Percentiles rank a stretch among this genome's conserved stretches.
Conservation (phyloP, 495 filamentous ascomycete species). For the Chaetomium tenue region DNA sequence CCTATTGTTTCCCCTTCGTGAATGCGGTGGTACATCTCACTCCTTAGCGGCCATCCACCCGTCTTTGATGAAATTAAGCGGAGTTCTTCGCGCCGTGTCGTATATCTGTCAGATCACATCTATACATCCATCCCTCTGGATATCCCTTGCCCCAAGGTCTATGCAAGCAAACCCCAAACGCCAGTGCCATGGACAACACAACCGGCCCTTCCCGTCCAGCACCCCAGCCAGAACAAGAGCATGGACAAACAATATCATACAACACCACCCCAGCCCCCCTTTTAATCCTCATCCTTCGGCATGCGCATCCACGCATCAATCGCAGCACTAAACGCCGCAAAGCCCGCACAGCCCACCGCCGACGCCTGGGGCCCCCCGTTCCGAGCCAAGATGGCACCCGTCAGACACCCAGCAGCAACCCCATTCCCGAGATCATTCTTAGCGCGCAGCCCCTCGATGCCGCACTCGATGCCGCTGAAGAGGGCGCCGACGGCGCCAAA, state of each 20-base stretch:
- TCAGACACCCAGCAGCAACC: constrained; percentile 82
- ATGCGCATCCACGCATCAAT: constrained; percentile 89
- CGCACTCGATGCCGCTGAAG: constrained; percentile 91
- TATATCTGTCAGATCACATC: constrained; percentile 12
- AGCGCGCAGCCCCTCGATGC: constrained; percentile 84
- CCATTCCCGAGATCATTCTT: constrained; percentile 94
- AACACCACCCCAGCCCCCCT: neutral
- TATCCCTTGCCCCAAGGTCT: constrained; percentile 13
- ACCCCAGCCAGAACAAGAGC: neutral
- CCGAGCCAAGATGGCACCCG: constrained; percentile 79
- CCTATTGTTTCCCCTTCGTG: neutral
- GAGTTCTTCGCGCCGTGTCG: constrained; percentile 2
- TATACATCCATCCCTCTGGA: constrained; percentile 11
- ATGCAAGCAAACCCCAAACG: constrained; percentile 21
- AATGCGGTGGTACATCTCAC: neutral
- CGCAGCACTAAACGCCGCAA: constrained; percentile 91
- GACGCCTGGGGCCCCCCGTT: constrained; percentile 89
- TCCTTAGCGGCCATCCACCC: neutral
- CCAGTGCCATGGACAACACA: constrained; percentile 21
- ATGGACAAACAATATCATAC: constrained; percentile 11
- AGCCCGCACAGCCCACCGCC: constrained; percentile 84
- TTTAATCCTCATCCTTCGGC: constrained; percentile 53
- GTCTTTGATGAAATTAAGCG: constrained; percentile 10
- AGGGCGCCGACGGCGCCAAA: constrained; percentile 89
- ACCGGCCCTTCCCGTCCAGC: neutral